Conservation (phyloP, 345 rosid species). For the Kernera saxatilis region DNA sequence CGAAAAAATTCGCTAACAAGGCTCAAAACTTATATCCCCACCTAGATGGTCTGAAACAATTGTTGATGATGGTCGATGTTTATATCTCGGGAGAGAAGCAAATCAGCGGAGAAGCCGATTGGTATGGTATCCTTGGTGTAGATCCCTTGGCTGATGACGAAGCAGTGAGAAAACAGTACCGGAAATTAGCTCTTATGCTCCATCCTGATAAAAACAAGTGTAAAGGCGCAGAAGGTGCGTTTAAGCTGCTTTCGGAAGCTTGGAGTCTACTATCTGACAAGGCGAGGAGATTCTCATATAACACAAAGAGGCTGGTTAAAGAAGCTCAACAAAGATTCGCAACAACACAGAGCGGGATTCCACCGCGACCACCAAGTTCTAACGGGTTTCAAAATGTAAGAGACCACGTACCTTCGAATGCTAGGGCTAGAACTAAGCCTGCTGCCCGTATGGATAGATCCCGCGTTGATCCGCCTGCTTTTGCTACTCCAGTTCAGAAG, state of each 20-base stretch:
- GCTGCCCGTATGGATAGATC: slow-evolving; percentile 21
- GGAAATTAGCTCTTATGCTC: slow-evolving; percentile 60
- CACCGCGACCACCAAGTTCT: slow-evolving; percentile 34
- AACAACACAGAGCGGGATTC: slow-evolving; percentile 28
- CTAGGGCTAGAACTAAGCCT: slow-evolving; percentile 24
- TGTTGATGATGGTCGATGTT: slow-evolving; percentile 59
- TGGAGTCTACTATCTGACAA: slow-evolving; percentile 75
- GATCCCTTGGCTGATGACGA: slow-evolving; percentile 63
- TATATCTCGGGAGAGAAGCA: slow-evolving; percentile 60
- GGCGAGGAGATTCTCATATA: slow-evolving; percentile 57
- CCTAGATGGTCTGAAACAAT: slow-evolving; percentile 60
- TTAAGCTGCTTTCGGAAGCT: slow-evolving; percentile 64
- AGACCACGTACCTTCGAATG: slow-evolving; percentile 25
- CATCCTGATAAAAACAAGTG: slow-evolving; percentile 93
- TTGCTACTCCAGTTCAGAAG: slow-evolving; percentile 30
- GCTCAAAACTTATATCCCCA: slow-evolving; percentile 71
- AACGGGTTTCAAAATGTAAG: slow-evolving; percentile 45
- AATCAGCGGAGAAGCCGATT: slow-evolving; percentile 59
- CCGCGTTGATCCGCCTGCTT: slow-evolving; percentile 20
- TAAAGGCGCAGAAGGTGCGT: slow-evolving; percentile 86
- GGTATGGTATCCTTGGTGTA: slow-evolving; percentile 73
- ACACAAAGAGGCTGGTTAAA: slow-evolving; percentile 44
- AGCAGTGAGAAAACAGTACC: slow-evolving; percentile 54
- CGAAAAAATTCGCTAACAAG: slow-evolving; percentile 68
- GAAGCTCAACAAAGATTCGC: slow-evolving; percentile 30